A percentile compares a stretch with the other conserved stretches of the same genome.
Conservation (phyloP, 2,329 filamentous ascomycete genomes). For the Graphiopsis chlorocephala region DNA sequence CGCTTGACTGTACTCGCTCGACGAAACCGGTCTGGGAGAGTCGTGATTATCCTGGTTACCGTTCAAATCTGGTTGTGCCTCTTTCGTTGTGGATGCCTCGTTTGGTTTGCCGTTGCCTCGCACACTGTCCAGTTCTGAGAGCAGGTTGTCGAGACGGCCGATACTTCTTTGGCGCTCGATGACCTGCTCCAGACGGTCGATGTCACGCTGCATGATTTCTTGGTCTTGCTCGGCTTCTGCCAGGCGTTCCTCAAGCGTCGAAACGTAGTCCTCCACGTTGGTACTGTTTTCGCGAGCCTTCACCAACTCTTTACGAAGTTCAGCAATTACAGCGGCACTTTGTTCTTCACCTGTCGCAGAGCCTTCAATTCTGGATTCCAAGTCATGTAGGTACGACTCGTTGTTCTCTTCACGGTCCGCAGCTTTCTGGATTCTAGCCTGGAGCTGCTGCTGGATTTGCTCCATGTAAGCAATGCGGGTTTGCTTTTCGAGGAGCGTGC, state of each 20-base stretch:
- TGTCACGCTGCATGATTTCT: slow-evolving; percentile 94
- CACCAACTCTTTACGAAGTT: slow-evolving; percentile 87
- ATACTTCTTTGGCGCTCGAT: slow-evolving; percentile 93
- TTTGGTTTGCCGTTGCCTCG: slow-evolving; percentile 37
- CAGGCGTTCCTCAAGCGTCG: slow-evolving; percentile 88
- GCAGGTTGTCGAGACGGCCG: slow-evolving; percentile 86
- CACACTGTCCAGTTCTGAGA: slow-evolving; percentile 74
- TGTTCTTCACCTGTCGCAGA: slow-evolving; percentile 91
- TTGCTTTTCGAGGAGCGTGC: slow-evolving; percentile 84
- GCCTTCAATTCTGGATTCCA: slow-evolving; percentile 86
- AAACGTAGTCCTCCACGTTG: slow-evolving; percentile 93
- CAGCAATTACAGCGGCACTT: slow-evolving; percentile 77
- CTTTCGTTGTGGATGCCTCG: slow-evolving; percentile 14
- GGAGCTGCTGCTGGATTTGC: slow-evolving; percentile 85
- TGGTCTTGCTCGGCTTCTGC: slow-evolving; percentile 95
- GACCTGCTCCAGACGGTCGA: slow-evolving; percentile 90
- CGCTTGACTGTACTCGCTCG: background rate
- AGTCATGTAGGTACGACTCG: slow-evolving; percentile 86
- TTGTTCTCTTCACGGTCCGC: slow-evolving; percentile 88
- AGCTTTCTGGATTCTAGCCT: slow-evolving; percentile 85
- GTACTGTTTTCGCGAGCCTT: slow-evolving; percentile 86
- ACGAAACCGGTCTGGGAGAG: slow-evolving; percentile 22
- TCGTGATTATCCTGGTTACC: slow-evolving; percentile 27
- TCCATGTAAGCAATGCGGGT: slow-evolving; percentile 91
- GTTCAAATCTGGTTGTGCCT: slow-evolving; percentile 18